phyloP scores from a whole-genome alignment of 2,329 filamentous ascomycete genomes.

The Teratosphaeria gauchensis region DNA sequence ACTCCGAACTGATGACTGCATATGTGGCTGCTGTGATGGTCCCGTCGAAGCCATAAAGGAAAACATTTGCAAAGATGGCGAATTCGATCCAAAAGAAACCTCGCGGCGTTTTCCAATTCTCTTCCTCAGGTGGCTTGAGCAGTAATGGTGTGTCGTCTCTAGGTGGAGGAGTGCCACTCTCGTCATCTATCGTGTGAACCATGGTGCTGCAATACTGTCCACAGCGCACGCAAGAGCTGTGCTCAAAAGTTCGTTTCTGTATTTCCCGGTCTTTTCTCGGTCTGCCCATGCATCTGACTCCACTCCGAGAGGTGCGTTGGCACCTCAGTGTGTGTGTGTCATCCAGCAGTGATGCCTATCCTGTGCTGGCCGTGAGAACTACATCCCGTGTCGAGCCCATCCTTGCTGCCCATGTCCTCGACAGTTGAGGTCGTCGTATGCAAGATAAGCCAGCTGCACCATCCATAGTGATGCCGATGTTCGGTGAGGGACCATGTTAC shows the following conservation, averaged over 20 bases:
- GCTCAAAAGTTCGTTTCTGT: neutral
- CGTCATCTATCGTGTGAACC: neutral
- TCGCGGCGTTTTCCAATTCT: conserved; percentile 11
- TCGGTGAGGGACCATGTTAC: neutral
- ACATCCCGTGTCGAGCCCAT: too few relatives aligned
- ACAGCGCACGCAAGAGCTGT: neutral
- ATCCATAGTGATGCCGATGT: neutral
- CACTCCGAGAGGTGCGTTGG: neutral
- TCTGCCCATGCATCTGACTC: neutral
- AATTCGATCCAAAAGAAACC: conserved; percentile 13
- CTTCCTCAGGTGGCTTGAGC: conserved; percentile 11
- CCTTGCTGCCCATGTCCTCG: too few relatives aligned
- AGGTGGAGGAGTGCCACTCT: neutral
- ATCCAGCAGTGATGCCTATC: too few relatives aligned
- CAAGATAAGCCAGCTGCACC: neutral
- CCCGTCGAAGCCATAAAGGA: conserved; percentile 13
- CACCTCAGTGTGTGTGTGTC: too few relatives aligned
- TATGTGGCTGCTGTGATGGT: conserved; percentile 14
- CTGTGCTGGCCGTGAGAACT: too few relatives aligned
- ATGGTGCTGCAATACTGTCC: neutral
- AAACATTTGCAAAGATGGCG: conserved; percentile 14
- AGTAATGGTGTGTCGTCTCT: conserved; percentile 7
- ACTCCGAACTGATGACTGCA: conserved; percentile 19
- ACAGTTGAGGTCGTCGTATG: too few relatives aligned
- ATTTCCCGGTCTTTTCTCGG: neutral